Percentiles rank a stretch among this genome's conserved stretches.
These are phyloP conservation scores for Melanomma pulvis-pyrius DNA, from an alignment of 495 filamentous ascomycete genomes.

Conservation along the genomic window DNA sequence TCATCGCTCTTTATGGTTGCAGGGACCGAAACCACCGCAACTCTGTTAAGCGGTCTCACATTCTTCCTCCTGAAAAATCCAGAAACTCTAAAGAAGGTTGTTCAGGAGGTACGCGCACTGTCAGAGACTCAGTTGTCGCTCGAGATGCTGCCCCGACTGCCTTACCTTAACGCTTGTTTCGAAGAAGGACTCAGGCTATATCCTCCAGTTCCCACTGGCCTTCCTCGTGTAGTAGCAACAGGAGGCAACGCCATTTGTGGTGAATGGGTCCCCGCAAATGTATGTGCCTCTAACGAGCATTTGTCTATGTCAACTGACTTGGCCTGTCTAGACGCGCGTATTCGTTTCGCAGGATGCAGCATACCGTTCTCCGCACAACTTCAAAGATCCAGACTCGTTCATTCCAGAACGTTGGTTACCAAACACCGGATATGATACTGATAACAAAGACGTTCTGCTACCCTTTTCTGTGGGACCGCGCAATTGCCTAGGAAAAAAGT, in stretches of 20 bases:
- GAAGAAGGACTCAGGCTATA: slow-evolving; percentile 34
- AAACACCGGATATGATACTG: slow-evolving; percentile 10
- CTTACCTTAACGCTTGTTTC: slow-evolving; percentile 32
- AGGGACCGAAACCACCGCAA: neutral
- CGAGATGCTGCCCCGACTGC: neutral
- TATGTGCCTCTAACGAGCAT: slow-evolving; percentile 15
- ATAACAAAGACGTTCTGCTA: slow-evolving; percentile 23
- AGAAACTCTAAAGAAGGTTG: neutral
- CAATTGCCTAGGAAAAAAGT: slow-evolving; percentile 38
- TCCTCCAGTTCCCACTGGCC: slow-evolving; percentile 21
- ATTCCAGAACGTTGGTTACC: slow-evolving; percentile 33
- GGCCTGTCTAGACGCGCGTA: slow-evolving; percentile 25
- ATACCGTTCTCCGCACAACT: slow-evolving; percentile 28
- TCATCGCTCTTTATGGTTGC: neutral
- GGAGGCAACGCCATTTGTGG: slow-evolving; percentile 19
- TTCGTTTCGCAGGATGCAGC: slow-evolving; percentile 19
- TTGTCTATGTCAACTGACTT: slow-evolving; percentile 17
- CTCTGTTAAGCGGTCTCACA: neutral
- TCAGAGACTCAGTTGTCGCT: too few relatives aligned
- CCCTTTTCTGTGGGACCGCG: slow-evolving; percentile 31
- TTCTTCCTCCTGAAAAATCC: neutral
- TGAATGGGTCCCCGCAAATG: slow-evolving; percentile 25
- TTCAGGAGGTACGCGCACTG: neutral
- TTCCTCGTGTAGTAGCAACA: slow-evolving; percentile 9
- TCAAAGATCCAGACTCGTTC: slow-evolving; percentile 27